phyloP scores from a whole-genome alignment of 164 flowering plant species.

The Hamamelis virginiana region DNA sequence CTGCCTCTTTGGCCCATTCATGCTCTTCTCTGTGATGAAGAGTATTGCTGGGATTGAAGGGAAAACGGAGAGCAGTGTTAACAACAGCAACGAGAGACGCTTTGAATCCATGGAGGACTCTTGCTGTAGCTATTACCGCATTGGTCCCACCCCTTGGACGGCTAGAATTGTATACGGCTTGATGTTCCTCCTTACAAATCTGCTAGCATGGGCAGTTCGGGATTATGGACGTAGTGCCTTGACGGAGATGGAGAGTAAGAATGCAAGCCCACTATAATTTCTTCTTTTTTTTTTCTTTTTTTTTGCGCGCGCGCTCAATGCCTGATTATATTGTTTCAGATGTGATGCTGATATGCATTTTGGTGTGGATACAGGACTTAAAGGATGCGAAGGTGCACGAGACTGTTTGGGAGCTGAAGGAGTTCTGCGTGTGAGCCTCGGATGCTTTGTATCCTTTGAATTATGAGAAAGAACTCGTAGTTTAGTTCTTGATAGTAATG shows the following conservation, averaged over 20 bases:
- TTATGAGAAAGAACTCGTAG: too few relatives aligned
- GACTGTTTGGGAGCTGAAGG: conserved; percentile 87
- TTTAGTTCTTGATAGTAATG: too few relatives aligned
- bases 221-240: conserved; percentile 60
- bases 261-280: not conserved
- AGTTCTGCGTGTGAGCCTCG: conserved; percentile 85
- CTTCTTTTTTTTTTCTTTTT: too few relatives aligned
- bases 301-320: too few relatives aligned
- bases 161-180: conserved; percentile 77
- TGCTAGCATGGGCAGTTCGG: conserved; percentile 79
- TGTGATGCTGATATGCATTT: conserved; percentile 1
- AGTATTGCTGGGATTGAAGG: conserved; percentile 5
- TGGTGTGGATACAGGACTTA: conserved; percentile 44
- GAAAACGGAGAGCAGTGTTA: conserved; percentile 33
- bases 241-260: conserved; percentile 65
- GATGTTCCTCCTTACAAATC: conserved; percentile 57
- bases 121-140: conserved; percentile 59
- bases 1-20: conserved; percentile 3
- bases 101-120: conserved; percentile 34
- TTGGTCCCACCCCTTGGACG: conserved; percentile 82
- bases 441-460: conserved; percentile 84
- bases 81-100: conserved; percentile 22
- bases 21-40: conserved; percentile 18
- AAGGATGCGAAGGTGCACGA: conserved; percentile 58
- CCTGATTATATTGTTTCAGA: not conserved